Evolutionary conservation across 176 grass and related monocot genomes (phyloP), one percentile per base, ranked within the genome.

Genomic region (Oryza brachyantha): DNA sequence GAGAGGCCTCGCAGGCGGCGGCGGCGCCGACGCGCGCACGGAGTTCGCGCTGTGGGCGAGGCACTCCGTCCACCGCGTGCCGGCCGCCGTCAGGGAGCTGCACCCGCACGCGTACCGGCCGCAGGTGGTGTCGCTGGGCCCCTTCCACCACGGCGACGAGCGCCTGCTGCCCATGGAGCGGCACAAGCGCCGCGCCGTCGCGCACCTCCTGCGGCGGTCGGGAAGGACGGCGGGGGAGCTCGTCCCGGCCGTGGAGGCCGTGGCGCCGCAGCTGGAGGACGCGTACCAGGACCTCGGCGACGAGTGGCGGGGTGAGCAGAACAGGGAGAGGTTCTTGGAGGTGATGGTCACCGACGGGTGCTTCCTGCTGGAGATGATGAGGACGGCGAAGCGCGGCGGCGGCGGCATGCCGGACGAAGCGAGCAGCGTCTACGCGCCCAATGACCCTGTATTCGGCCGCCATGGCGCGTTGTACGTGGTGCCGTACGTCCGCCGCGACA

Each of bases 361-460:
- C 82, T 88, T 91, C 82, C 84, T 91, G 89, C 73, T 92, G 0
- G 90, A 92, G 67, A 35, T 92, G 29, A 92, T 92, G 60, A 72
- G 85, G 24, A 61, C 50, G 29, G 71, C 70, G 28, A 52, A 70
- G 7, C 64, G 8, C 3, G 17, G 29, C 14, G 31, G 19, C 32
- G 16, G 13, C 17, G 50, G 50, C 6, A 22, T 3, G 50, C 19
- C 8, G 1, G 50, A 29, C 0, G 72, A n/a, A 14, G 6, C 8
- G 21, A 80, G 36, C 0, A 21, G 57, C 3, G 89, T 71, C 41
- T 92, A 92, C 24, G 78, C 73, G 3, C 7, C n/a, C 17, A 85
- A 88, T 25, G 89, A 91, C 17, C 89, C 89, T 2, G 76, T 91
- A 16, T 88, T 91, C 26, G 88, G 89, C 37, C 66, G 19, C 3